Conservation (phyloP, 768 basidiomycete genomes). For the Gymnopilus junonius region DNA sequence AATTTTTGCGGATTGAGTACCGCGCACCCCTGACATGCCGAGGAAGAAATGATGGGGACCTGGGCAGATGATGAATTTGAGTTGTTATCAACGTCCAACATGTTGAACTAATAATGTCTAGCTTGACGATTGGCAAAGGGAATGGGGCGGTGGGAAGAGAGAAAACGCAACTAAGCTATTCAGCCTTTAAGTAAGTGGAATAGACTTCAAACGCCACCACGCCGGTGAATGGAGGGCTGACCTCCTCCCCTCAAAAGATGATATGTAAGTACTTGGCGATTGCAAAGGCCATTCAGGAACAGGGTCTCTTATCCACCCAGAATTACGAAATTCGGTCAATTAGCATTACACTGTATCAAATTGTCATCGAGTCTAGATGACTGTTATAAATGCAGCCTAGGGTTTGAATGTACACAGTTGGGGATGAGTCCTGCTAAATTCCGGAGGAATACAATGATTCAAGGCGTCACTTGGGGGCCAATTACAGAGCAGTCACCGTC, state of each 20-base stretch:
- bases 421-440: neutral
- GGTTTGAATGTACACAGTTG: neutral
- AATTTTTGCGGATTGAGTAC: slow-evolving; percentile 7
- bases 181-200: slow-evolving; percentile 17
- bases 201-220: slow-evolving; percentile 21
- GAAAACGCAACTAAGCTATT: neutral
- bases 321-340: slow-evolving; percentile 2
- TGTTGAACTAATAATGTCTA: neutral
- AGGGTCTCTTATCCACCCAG: slow-evolving; percentile 7
- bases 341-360: neutral
- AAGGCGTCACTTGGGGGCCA: neutral
- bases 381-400: neutral
- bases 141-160: slow-evolving; percentile 6
- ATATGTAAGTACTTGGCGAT: neutral
- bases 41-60: slow-evolving; percentile 11
- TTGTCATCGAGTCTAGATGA: neutral
- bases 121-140: neutral
- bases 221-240: neutral
- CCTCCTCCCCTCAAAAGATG: neutral
- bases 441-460: neutral
- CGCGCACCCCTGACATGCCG: slow-evolving; percentile 23
- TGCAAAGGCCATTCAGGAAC: slow-evolving; percentile 12
- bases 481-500: neutral
- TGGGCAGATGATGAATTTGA: slow-evolving; percentile 22
- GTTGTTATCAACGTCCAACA: slow-evolving; percentile 6